Base-by-base conservation (phyloP, 192 early-diverging fungal genomes). In the Backusella mclennaniae region DNA sequence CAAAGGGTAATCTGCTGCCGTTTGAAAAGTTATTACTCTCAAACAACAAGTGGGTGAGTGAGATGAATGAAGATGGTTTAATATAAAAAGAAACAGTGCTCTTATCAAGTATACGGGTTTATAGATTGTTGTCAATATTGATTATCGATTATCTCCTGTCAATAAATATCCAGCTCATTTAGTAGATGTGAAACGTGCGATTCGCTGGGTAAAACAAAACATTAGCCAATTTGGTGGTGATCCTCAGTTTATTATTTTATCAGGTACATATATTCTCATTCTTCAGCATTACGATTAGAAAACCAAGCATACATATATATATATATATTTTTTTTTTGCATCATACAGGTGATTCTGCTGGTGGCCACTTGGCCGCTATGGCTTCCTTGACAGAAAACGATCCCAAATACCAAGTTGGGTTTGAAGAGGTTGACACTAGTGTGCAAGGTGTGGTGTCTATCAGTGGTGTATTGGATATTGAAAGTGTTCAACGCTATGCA, bases 161-260 rank as follows among this genome's bases (percentile, higher is more conserved):
- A 76, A 80, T 49, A 80, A 85, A 35, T 88, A 90, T 67, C 85
- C 87, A 0, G 85, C 86, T 21, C 92, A 92, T 75, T 66, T 94
- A 14, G 82, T 89, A 14, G 91, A 94, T 75, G 86, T 90, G 66
- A 92, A 94, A 74, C 85, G 91, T 6, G 89, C 89, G 33, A 73
- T 94, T 49, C 83, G 90, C 39, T 94, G 93, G 93, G 84, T 90
- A 14, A 90, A 86, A 52, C 73, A 84, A 44, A 89, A 90, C 68
- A 87, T 91, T 59, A 76, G 71, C 41, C 77, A 76, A 14, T 93
- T 89, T 79, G 91, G 91, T 56, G 93, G 93, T 8, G 86, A 94
- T 75, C 87, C 93, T 8, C 70, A 82, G 17, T 93, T 90, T 59
- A 86, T 94, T 69, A 87, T 88, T 12, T 82, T 92, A 59, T 78